phyloP scores from a whole-genome alignment of 2,329 filamentous ascomycete species.

The Penicillium polonicum region DNA sequence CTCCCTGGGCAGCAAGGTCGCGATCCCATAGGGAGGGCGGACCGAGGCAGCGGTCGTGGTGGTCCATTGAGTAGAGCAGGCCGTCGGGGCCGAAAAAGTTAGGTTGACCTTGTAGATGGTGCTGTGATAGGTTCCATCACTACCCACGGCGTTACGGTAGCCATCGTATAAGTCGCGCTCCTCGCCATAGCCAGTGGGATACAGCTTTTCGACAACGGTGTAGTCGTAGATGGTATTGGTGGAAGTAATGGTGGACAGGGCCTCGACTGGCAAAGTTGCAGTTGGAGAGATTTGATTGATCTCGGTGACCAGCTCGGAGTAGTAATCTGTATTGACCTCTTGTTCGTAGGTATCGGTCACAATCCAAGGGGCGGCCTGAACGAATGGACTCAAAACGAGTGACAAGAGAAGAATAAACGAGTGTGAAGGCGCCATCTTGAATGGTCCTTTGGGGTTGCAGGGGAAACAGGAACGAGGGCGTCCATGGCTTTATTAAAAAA shows the following conservation, averaged over 20 bases:
- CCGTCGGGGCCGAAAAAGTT: constrained; percentile 29
- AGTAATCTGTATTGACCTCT: constrained; percentile 11
- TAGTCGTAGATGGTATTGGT: constrained; percentile 15
- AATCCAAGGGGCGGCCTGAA: constrained; percentile 32
- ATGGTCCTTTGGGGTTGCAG: not conserved
- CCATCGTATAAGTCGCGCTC: not conserved
- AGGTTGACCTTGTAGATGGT: constrained; percentile 31
- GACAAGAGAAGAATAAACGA: constrained; percentile 26
- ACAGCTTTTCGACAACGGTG: constrained; percentile 30
- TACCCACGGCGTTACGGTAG: not conserved
- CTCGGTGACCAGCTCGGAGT: constrained; percentile 8
- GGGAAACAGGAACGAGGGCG: not conserved
- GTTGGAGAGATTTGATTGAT: constrained; percentile 25
- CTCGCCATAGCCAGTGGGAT: constrained; percentile 26
- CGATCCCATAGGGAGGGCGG: constrained; percentile 17
- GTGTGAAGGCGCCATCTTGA: constrained; percentile 25
- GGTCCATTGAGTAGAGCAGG: constrained; percentile 31
- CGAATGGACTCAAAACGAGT: constrained; percentile 22
- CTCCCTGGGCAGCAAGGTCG: constrained; percentile 22
- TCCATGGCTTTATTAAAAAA: constrained; percentile 1
- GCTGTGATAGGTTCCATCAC: constrained; percentile 7
- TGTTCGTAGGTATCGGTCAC: constrained; percentile 30
- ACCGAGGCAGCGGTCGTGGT: constrained; percentile 24
- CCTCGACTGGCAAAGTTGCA: constrained; percentile 22
- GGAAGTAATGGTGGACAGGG: constrained; percentile 28